These are phyloP conservation scores for Quercus mongolica DNA, from an alignment of 306 rosid genomes.

Conservation along the genomic window DNA sequence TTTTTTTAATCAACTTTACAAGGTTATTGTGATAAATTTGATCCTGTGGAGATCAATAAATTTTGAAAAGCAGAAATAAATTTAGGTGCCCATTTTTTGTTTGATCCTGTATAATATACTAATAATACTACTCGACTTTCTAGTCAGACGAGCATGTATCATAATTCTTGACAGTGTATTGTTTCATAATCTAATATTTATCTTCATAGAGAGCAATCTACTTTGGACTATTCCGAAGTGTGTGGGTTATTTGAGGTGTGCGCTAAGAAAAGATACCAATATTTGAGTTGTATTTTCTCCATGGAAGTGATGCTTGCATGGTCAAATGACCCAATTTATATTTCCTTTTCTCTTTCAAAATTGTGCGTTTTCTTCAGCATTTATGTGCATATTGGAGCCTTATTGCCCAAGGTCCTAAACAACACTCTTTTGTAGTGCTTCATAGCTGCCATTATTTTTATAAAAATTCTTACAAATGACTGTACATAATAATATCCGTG, in stretches of 20 bases:
- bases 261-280: accelerated
- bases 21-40: conserved; percentile 23
- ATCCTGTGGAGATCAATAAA: conserved; percentile 32
- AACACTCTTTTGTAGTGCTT: too few relatives aligned
- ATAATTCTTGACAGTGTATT: not conserved
- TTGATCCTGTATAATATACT: conserved; percentile 7
- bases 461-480: too few relatives aligned
- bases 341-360: too few relatives aligned
- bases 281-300: too few relatives aligned
- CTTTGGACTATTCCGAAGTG: too few relatives aligned
- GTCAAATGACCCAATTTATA: too few relatives aligned
- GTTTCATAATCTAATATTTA: not conserved
- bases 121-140: not conserved
- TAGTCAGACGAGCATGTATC: not conserved
- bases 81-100: conserved; percentile 11
- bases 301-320: too few relatives aligned
- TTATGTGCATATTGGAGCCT: too few relatives aligned
- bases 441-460: too few relatives aligned
- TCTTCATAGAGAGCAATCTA: not conserved
- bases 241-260: not conserved
- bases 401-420: too few relatives aligned
- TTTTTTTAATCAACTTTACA: not conserved
- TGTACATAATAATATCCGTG: too few relatives aligned
- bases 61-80: conserved; percentile 39
- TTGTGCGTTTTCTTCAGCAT: too few relatives aligned